Evolutionary conservation across 2,329 filamentous ascomycete species (phyloP), one percentile per base, ranked within the genome.

Genomic region (Juglanconis oblonga): DNA sequence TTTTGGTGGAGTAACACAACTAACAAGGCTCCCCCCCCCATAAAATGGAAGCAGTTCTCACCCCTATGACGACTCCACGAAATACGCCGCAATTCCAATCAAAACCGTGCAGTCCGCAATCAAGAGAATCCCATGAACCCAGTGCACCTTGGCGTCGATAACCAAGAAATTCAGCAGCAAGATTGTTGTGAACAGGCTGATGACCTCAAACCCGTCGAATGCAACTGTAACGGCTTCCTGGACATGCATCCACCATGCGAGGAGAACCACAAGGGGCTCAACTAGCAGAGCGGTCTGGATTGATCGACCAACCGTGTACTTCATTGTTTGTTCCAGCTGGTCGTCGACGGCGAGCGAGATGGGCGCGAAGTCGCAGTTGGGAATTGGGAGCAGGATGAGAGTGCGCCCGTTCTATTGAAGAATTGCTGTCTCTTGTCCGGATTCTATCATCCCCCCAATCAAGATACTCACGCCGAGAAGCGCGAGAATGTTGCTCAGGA

Each of bases 271-370:
- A 11, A 55, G 32, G 5, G 60, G 56, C 52, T 55, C 52, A 31
- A 55, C 56, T 6, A 62, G 45, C 17, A 55, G 17, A 10, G 55
- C 59, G 10, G 51, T 62, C 59, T 62, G 51, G 8, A 55, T 54
- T 36, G 50, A 44, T 1, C 47, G 35, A 4, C 51, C 55, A 13
- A 62, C 56, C 1, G 56, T 62, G n/a, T 55, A 47, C 36, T 58
- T 44, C 55, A 62, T 59, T n/a, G 59, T 50, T 32, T 51, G 45
- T 14, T 62, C 56, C 35, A 55, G 45, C 35, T 35, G 42, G 52
- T 59, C 52, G 13, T 62, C 48, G n/a, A 53, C 36, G 9, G 48
- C 53, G 1, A 56, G 32, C 6, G 40, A 40, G 17, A 62, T 59
- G 4, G 57, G 52, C 24, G 49, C 57, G 33, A 53, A 52, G 29